Percentiles rank a stretch among this genome's conserved stretches.
phyloP scores from a whole-genome alignment of 306 rosid species.

The Vigna angularis region DNA sequence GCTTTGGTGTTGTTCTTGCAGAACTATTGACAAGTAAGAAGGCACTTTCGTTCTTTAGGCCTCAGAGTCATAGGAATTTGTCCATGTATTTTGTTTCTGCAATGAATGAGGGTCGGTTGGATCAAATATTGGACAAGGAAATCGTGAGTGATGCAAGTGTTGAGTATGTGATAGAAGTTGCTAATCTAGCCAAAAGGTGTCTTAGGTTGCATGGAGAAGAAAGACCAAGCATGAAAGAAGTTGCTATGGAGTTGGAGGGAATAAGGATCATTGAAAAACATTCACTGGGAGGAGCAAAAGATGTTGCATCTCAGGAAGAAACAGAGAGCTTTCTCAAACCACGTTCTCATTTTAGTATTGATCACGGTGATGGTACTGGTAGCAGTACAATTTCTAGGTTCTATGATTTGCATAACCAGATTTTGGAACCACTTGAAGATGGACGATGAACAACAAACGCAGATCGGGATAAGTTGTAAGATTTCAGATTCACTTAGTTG shows the following conservation, averaged over 20 bases:
- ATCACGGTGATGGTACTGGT: background rate
- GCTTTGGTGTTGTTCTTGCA: constrained; percentile 32
- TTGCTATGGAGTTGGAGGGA: constrained; percentile 50
- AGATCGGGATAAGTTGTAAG: background rate
- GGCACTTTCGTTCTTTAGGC: constrained; percentile 1
- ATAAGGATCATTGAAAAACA: constrained; percentile 32
- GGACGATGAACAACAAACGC: background rate
- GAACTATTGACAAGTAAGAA: constrained; percentile 32
- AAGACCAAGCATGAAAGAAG: constrained; percentile 40
- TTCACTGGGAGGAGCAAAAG: background rate
- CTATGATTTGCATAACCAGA: background rate
- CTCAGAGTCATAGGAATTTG: constrained; percentile 24
- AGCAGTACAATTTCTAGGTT: background rate
- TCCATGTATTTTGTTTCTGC: constrained; percentile 25
- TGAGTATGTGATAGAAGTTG: constrained; percentile 45
- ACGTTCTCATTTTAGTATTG: background rate
- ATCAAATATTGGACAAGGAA: constrained; percentile 42
- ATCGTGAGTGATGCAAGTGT: constrained; percentile 27
- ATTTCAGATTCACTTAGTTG: too few species aligned
- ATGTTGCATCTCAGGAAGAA: constrained; percentile 1
- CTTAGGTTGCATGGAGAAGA: constrained; percentile 48
- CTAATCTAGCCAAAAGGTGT: constrained; percentile 44
- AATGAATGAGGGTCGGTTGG: constrained; percentile 17
- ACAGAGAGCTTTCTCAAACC: background rate
- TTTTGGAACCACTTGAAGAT: constrained; percentile 17